Conservation (phyloP, 208 protist species). For the Zelonia costaricensis region DNA sequence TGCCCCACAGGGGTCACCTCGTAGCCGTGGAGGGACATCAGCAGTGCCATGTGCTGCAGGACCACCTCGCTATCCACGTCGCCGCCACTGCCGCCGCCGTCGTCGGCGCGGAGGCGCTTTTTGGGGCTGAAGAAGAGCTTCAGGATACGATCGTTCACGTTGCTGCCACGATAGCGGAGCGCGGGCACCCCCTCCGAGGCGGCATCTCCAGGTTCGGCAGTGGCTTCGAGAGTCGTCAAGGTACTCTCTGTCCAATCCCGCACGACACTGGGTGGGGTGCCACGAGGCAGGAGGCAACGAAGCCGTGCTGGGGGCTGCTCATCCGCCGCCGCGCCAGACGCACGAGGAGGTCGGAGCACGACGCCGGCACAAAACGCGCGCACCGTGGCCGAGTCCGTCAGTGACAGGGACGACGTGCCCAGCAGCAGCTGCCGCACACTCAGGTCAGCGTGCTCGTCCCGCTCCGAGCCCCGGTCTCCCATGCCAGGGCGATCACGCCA, state of each 20-base stretch:
- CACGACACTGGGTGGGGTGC: constrained; percentile 41
- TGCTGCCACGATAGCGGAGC: constrained; percentile 31
- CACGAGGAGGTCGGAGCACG: not conserved
- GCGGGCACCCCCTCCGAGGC: not conserved
- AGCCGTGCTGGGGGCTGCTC: not conserved
- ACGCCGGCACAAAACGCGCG: constrained; percentile 52
- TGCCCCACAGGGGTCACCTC: not conserved
- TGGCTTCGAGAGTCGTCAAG: not conserved
- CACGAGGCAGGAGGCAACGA: constrained; percentile 53
- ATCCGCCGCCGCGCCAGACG: not conserved
- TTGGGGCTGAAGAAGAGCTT: constrained; percentile 31
- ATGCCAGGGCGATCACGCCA: constrained; percentile 15
- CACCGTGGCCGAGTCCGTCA: constrained; percentile 37
- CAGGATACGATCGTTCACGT: constrained; percentile 33
- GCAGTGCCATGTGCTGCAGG: constrained; percentile 23
- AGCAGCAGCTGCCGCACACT: constrained; percentile 31
- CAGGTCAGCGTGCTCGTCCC: not conserved
- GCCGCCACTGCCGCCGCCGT: not conserved
- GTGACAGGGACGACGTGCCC: constrained; percentile 18
- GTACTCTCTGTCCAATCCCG: constrained; percentile 9
- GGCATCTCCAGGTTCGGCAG: too few relatives aligned
- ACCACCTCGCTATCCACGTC: constrained; percentile 3
- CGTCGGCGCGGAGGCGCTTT: constrained; percentile 11
- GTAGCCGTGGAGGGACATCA: constrained; percentile 40
- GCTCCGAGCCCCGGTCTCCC: not conserved